phyloP scores from a whole-genome alignment of 2,329 filamentous ascomycete genomes.

The Endothia cerciana region DNA sequence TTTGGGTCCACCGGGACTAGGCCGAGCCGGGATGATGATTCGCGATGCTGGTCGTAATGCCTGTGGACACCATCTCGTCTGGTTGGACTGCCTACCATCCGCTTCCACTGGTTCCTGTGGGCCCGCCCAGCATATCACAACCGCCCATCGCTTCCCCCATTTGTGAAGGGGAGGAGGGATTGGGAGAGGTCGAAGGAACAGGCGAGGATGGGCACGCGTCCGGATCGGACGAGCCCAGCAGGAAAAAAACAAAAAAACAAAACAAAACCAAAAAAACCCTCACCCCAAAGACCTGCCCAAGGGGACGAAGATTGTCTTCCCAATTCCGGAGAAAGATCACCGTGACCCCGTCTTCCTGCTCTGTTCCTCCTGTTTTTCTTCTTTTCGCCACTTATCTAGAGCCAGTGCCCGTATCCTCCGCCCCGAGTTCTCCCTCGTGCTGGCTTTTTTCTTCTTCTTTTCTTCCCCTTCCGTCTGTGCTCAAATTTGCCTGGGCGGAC shows the following conservation, averaged over 20 bases:
- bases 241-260: no score
- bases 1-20: slow-evolving; percentile 6
- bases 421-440: not conserved
- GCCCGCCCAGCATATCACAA: not conserved
- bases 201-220: not conserved
- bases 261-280: no score
- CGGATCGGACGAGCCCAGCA: not conserved
- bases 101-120: not conserved
- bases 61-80: not conserved
- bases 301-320: no score
- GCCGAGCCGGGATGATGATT: slow-evolving; percentile 2
- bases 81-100: not conserved
- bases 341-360: not conserved
- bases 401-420: no score
- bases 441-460: not conserved
- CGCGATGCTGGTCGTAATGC: not conserved
- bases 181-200: not conserved
- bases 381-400: not conserved
- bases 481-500: no score
- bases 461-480: not conserved
- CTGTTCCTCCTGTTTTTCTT: not conserved
- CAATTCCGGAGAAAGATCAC: not conserved
- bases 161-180: not conserved
- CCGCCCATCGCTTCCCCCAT: slow-evolving; percentile 3
- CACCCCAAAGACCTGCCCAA: no score